Evolutionary conservation across 2,329 filamentous ascomycete genomes (phyloP), one percentile per base, ranked within the genome.

Genomic region (Calonectria ilicicola): DNA sequence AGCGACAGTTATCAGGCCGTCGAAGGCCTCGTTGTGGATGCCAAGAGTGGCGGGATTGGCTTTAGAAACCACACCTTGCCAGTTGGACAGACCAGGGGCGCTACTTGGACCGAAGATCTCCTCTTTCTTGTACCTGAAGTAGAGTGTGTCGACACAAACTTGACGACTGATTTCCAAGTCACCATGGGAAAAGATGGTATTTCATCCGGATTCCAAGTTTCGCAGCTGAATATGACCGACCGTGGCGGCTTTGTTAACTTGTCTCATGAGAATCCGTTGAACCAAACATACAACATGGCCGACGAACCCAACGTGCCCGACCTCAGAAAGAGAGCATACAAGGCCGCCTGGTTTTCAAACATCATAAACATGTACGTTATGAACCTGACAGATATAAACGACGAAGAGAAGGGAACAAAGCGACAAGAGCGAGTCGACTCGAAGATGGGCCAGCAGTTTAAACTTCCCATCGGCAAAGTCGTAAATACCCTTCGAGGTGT

Each of bases 71-170:
- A 87, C 70, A 87, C 83, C 0, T 69, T 82, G 0, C 87, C 87
- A 1, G 49, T 73, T 0, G 77, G 76, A 0, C 72, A 82, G 2
- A 32, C 72, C 1, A 81, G 80, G 47, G 87, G 86, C 0, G 84
- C 81, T 8, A 80, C 76, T 2, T 89, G 87, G 87, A 79, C 80
- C 0, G 87, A 89, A 69, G 86, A 89, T 67, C 58, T 89, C 6
- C 82, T 89, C 0, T 89, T 87, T 73, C 73, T 88, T 14, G 83
- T 87, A 72, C 87, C 87, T 0, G 83, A 85, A 27, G 84, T 85
- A 0, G 76, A 79, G 6, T 88, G 87, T 70, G 84, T 87, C 7
- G 79, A 85, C 64, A 84, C 81, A 2, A 87, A 87, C 69, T 72
- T 85, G 3, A 86, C 86, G 0, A 65, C 88, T 5, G 85, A 87